Percentiles rank a stretch among this genome's conserved stretches.
Conservation (phyloP, 345 rosid species). For the Punica granatum region DNA sequence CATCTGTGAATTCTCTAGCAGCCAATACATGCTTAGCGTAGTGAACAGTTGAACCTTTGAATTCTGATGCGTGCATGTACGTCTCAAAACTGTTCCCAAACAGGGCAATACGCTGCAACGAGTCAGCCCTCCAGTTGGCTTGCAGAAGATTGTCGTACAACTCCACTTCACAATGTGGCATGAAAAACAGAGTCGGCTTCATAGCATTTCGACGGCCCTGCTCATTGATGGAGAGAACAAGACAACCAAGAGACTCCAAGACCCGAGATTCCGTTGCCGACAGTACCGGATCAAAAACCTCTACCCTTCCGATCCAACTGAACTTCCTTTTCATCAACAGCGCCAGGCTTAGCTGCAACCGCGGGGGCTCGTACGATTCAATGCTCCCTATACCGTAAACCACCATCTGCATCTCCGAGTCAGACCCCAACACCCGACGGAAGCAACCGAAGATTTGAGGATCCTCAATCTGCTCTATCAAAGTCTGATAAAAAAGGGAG, state of each 20-base stretch:
- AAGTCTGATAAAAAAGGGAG: constrained; percentile 44
- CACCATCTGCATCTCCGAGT: constrained; percentile 47
- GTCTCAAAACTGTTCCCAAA: constrained; percentile 78
- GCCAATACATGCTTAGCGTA: constrained; percentile 41
- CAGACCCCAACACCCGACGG: constrained; percentile 47
- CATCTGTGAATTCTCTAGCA: constrained; percentile 33
- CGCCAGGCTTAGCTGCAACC: constrained; percentile 69
- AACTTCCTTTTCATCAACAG: constrained; percentile 65
- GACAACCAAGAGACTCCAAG: constrained; percentile 60
- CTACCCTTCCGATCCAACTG: constrained; percentile 59
- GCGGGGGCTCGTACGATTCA: constrained; percentile 68
- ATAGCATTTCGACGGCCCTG: constrained; percentile 55
- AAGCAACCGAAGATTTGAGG: constrained; percentile 36
- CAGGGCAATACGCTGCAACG: constrained; percentile 39
- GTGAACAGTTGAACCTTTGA: constrained; percentile 30
- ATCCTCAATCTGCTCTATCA: constrained; percentile 54
- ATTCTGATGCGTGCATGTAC: constrained; percentile 39
- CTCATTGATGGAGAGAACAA: constrained; percentile 62
- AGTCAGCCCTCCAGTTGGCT: constrained; percentile 52
- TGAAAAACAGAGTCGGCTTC: constrained; percentile 69
- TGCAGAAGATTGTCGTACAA: constrained; percentile 62
- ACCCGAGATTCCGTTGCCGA: constrained; percentile 58
- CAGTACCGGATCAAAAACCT: constrained; percentile 81
- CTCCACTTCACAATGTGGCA: constrained; percentile 90
- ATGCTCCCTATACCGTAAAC: constrained; percentile 83